phyloP scores from a whole-genome alignment of 2,329 filamentous ascomycete genomes.

The Stagonosporopsis rhizophila region DNA sequence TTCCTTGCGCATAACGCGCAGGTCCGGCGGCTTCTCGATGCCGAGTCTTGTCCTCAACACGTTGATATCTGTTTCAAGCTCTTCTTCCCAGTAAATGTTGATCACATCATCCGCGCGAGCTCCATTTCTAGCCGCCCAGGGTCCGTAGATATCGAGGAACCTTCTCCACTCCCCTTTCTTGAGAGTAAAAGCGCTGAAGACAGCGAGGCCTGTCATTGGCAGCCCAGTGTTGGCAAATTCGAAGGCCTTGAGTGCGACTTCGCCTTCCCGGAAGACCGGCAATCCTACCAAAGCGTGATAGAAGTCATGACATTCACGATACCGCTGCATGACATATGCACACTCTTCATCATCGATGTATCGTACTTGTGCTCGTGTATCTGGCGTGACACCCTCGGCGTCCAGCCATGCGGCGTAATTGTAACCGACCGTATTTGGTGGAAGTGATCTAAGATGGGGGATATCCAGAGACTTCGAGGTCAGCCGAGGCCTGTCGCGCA shows the following conservation, averaged over 20 bases:
- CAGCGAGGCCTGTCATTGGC: constrained; percentile 90
- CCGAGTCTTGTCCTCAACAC: constrained; percentile 76
- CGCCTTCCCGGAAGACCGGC: constrained; percentile 91
- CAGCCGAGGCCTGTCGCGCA: constrained; percentile 87
- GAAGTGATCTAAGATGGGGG: constrained; percentile 73
- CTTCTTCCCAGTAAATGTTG: constrained; percentile 98
- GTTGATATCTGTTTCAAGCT: constrained; percentile 81
- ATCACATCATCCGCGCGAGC: constrained; percentile 79
- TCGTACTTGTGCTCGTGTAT: constrained; percentile 80
- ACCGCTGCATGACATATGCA: constrained; percentile 98
- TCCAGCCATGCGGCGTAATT: constrained; percentile 93
- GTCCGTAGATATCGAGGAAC: constrained; percentile 79
- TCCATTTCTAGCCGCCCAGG: constrained; percentile 91
- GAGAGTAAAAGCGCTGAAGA: constrained; percentile 72
- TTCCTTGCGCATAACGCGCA: constrained; percentile 76
- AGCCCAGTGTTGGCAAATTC: constrained; percentile 94
- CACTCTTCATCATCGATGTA: constrained; percentile 96
- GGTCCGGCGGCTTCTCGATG: constrained; percentile 87
- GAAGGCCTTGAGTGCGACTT: constrained; percentile 96
- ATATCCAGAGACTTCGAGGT: constrained; percentile 75
- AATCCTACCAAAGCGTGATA: constrained; percentile 94
- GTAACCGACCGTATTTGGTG: constrained; percentile 76
- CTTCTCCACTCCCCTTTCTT: constrained; percentile 69
- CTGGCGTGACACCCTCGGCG: constrained; percentile 88
- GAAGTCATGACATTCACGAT: constrained; percentile 97